phyloP scores from a whole-genome alignment of 1,139 yeast genomes.

The Protomyces arabidopsidicola region DNA sequence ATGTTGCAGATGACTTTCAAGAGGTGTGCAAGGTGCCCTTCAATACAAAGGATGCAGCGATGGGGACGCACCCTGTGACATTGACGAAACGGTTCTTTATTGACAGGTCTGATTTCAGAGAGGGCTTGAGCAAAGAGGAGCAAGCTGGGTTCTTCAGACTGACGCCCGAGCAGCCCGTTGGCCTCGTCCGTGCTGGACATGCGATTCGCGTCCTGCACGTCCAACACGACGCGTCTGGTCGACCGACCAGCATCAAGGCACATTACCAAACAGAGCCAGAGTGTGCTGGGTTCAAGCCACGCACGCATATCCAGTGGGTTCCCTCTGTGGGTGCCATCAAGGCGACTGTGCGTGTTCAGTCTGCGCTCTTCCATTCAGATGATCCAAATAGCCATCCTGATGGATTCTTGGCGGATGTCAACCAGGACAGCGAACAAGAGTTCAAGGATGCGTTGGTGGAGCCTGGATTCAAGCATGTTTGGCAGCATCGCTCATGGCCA shows the following conservation, averaged over 20 bases:
- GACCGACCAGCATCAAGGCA: slow-evolving; percentile 65
- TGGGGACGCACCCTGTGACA: slow-evolving; percentile 72
- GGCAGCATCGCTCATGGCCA: slow-evolving; percentile 65
- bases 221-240: slow-evolving; percentile 59
- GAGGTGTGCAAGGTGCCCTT: slow-evolving; percentile 75
- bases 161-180: slow-evolving; percentile 83
- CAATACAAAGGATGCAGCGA: slow-evolving; percentile 72
- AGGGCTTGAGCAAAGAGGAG: slow-evolving; percentile 49
- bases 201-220: slow-evolving; percentile 69
- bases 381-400: slow-evolving; percentile 86
- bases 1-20: slow-evolving; percentile 67
- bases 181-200: slow-evolving; percentile 87
- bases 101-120: slow-evolving; percentile 81
- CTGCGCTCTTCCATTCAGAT: slow-evolving; percentile 82
- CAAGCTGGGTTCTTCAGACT: slow-evolving; percentile 65
- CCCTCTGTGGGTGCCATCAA: slow-evolving; percentile 45
- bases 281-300: slow-evolving; percentile 57
- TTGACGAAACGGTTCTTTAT: slow-evolving; percentile 75
- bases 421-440: slow-evolving; percentile 69
- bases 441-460: slow-evolving; percentile 68
- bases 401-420: slow-evolving; percentile 80
- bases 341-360: slow-evolving; percentile 73
- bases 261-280: slow-evolving; percentile 64
- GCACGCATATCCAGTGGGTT: slow-evolving; percentile 96
- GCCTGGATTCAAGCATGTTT: slow-evolving; percentile 66